Evolutionary conservation across 2,329 filamentous ascomycete species (phyloP), one percentile per base, ranked within the genome.

Genomic region (Microsporum ferrugineum): DNA sequence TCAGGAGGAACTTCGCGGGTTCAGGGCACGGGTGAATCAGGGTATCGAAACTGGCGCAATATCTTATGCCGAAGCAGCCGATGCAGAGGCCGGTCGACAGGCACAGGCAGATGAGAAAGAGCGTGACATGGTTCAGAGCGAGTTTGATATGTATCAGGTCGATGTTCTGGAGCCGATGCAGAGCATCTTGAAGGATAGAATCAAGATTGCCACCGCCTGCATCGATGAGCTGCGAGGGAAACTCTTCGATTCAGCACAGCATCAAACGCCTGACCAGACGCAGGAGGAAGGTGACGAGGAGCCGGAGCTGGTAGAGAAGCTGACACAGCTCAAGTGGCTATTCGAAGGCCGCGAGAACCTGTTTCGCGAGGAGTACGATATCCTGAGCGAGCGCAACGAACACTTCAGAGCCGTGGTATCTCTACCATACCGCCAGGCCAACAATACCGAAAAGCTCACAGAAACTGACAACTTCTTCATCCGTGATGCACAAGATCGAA

Each of bases 241-340:
- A 49, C 79, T 96, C 0, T 88, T 88, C 63, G 85, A 84, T 58
- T 87, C 89, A 64, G 87, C 82, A 61, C 87, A 83, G 70, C 78
- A 81, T 51, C 78, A 82, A 2, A 84, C 85, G 64, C 88, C 91
- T 0, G 92, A 95, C 68, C 84, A 90, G 72, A 88, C 91, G 0
- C 91, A 96, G 72, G 91, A 96, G 73, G 92, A 96, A 75, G 92
- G 94, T 17, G 92, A 97, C 67, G 92, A 96, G 72, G 86, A 91
- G 71, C 94, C 94, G 0, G 94, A 99, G 73, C 80, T 97, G 0
- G 79, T 97, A 1, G 94, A 99, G 73, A 95, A 96, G 74, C 80
- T 99, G 10, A 97, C 92, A 0, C 82, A 96, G 56, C 80, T 97
- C 12, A 99, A 97, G 70, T 97, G 94, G 91, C 85, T 97, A 6